Evolutionary conservation across 2,329 filamentous ascomycete species (phyloP).

Genomic region (Fusarium liriodendri): DNA sequence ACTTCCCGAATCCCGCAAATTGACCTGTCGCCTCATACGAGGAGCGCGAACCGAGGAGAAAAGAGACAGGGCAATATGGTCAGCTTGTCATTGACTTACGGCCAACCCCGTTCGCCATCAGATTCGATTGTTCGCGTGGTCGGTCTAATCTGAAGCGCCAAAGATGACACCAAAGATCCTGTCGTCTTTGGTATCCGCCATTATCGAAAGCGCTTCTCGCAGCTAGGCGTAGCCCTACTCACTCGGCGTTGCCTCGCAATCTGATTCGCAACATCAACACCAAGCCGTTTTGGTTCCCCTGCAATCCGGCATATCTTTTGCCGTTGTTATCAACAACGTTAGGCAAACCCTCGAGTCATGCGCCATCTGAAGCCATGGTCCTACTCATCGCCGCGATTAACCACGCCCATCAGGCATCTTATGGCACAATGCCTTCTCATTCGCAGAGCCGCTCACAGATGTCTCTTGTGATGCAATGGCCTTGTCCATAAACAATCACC

Average conservation of each 20-base stretch:
- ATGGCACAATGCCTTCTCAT: not conserved
- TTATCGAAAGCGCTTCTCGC: not conserved
- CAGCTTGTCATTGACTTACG: not conserved
- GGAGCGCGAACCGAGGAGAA: not conserved
- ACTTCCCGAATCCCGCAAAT: not conserved
- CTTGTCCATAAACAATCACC: not conserved
- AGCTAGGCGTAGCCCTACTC: not conserved
- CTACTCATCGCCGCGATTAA: not conserved
- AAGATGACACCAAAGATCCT: not conserved
- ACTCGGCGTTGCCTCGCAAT: not conserved
- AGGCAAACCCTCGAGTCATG: not conserved
- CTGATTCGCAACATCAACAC: not conserved
- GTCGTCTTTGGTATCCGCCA: not conserved
- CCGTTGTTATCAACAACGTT: not conserved
- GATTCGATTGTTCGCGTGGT: not conserved
- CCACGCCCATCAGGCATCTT: not conserved
- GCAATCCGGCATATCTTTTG: not conserved
- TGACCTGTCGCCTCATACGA: not conserved
- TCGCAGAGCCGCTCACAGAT: not conserved
- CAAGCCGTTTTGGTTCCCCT: not conserved
- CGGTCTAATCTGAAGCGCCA: not conserved
- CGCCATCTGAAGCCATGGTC: not conserved
- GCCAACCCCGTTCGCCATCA: not conserved
- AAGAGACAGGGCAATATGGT: not conserved
- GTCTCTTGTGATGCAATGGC: not conserved